phyloP scores from a whole-genome alignment of 1,284 basidiomycete genomes.

The Ceratobasidium sp. region DNA sequence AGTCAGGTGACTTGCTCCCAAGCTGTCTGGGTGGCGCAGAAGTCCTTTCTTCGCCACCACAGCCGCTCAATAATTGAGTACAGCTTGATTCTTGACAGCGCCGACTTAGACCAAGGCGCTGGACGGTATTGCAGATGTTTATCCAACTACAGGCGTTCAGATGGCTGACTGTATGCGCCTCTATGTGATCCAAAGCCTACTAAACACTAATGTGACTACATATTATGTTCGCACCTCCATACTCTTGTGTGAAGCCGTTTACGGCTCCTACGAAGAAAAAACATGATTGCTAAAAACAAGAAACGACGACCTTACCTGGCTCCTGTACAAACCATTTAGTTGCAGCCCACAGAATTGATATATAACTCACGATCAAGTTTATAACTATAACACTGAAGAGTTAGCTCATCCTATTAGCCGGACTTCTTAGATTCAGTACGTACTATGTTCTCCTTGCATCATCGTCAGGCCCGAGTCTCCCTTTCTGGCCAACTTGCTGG shows the following conservation, averaged over 20 bases:
- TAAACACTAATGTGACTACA: too few relatives aligned
- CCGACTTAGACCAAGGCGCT: too few relatives aligned
- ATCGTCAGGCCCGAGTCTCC: not conserved
- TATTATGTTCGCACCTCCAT: too few relatives aligned
- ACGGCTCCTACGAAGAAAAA: too few relatives aligned
- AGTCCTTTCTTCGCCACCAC: constrained; percentile 2
- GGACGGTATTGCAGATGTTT: too few relatives aligned
- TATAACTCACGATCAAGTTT: not conserved
- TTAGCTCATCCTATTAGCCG: not conserved
- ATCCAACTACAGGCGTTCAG: too few relatives aligned
- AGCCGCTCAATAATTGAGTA: not conserved
- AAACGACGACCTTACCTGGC: not conserved
- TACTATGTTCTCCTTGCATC: constrained; percentile 23
- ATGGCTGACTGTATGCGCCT: too few relatives aligned
- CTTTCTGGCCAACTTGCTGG: not conserved
- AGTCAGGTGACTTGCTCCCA: constrained; percentile 4
- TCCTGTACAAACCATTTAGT: not conserved
- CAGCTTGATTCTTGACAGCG: not conserved
- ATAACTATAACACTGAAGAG: not conserved
- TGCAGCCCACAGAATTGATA: too few relatives aligned
- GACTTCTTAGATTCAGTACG: not conserved
- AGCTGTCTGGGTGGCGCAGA: constrained; percentile 3
- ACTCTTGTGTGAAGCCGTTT: too few relatives aligned
- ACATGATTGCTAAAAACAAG: not conserved
- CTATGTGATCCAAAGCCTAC: too few relatives aligned